Base-by-base conservation (phyloP, 805 yeast genomes). In the Candida wancherniae region DNA sequence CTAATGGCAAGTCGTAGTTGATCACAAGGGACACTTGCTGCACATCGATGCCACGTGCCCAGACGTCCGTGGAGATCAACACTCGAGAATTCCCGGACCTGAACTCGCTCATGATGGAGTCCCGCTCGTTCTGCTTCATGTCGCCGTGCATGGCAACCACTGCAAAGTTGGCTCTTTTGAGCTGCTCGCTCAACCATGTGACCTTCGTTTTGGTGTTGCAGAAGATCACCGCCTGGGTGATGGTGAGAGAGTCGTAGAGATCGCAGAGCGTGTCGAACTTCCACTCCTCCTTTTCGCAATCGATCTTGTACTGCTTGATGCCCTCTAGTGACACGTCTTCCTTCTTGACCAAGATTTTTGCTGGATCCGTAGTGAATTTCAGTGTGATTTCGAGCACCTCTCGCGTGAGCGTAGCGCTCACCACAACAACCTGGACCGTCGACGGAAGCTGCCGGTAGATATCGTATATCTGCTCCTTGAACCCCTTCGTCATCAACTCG, bases 21-120 rank as follows among this genome's bases (percentile, higher is more conserved):
- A 90, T 85, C 39, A 90, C 98, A 47, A 90, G 67, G 9, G 97
- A 88, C 28, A 90, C 96, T 58, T 90, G 97, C 69, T 90, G 98
- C 39, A 90, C 97, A 64, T 90, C 98, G 46, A 90, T 92, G 57
- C 98, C 98, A 65, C 98, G 76, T 29, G 98, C 98, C 81, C 90
- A 84, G 52, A 92, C 83, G 64, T 92, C 98, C 24, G 98, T 92
- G 47, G 97, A 82, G 56, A 92, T 92, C 58, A 92, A 70, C 29
- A 92, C 90, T 58, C 98, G 77, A 33, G 96, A 84, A 46, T 83
- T 77, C 38, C 98, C 98, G 37, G 82, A 71, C 61, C 98, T 75
- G 77, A 92, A 92, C 61, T 88, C 97, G 58, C 78, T 77, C 98
- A 92, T 92, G 50, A 92, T 84, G 50, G 76, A 68, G 63, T 92